Percentiles rank a stretch among this genome's conserved stretches.
phyloP scores from a whole-genome alignment of 2,329 filamentous ascomycete species.

The Calonectria pteridis region DNA sequence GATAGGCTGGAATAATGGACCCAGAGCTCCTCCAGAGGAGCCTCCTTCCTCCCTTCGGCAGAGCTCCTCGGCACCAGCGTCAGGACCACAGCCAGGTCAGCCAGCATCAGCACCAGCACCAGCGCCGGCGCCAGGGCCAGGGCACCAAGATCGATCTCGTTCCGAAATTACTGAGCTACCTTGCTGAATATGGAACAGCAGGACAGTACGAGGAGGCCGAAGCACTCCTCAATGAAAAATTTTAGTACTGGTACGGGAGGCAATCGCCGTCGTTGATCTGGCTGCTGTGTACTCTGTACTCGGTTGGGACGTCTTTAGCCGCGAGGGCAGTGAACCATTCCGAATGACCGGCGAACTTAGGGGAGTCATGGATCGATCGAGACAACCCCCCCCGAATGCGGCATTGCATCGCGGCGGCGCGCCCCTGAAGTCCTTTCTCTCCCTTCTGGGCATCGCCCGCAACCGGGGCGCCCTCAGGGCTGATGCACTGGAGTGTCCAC shows the following conservation, averaged over 20 bases:
- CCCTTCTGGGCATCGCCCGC: conserved; percentile 7
- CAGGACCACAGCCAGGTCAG: conserved; percentile 3
- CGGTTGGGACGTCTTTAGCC: neutral
- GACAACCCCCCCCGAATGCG: conserved; percentile 32
- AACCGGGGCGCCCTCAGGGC: conserved; percentile 25
- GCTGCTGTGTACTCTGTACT: neutral
- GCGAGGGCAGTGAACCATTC: conserved; percentile 33
- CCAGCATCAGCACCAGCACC: neutral
- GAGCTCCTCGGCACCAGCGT: conserved; percentile 20
- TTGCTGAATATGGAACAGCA: neutral
- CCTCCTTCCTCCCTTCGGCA: conserved; percentile 18
- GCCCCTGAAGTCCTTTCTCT: conserved; percentile 25
- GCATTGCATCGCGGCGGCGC: conserved; percentile 26
- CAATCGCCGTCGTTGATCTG: neutral
- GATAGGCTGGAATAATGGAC: conserved; percentile 9
- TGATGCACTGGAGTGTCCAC: conserved; percentile 18
- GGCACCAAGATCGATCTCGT: neutral
- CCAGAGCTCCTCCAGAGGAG: conserved; percentile 4
- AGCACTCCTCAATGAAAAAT: neutral
- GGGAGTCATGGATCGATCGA: conserved; percentile 40
- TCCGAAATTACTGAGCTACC: neutral
- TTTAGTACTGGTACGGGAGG: neutral
- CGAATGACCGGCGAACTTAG: conserved; percentile 18
- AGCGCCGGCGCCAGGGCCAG: neutral
- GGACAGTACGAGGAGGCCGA: neutral